Evolutionary conservation across 2,329 filamentous ascomycete genomes (phyloP), one percentile per base, ranked within the genome.

Genomic region (Didymella lethalis): DNA sequence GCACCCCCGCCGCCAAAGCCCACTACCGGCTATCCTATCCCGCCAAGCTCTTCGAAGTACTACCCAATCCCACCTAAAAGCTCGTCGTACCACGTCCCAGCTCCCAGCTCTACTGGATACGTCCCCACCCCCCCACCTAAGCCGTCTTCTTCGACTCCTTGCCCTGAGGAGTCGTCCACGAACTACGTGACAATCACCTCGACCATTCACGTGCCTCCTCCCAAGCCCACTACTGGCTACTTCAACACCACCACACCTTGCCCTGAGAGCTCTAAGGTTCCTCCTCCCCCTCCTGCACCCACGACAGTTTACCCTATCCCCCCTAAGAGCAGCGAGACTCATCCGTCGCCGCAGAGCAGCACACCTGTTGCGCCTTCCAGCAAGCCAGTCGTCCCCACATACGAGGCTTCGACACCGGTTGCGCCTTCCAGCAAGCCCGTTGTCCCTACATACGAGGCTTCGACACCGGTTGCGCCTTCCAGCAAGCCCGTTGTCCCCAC

Each of bases 151-250:
- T 50, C 38, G 20, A 40, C 36, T 20, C 36, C 36, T 20, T 40
- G 36, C 36, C n/a, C 36, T 12, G 36, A 40, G 36, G 36, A 40
- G 36, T 40, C 34, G 2, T 38, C 36, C 7, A 40, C 36, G 4
- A 40, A 20, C n/a, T 18, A 40, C 16, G 36, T 40, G n/a, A 40
- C 36, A 5, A 40, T 40, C 36, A 40, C 36, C 23, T 43, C 49
- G 11, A 61, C 25, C 29, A 31, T 29, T 32, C 29, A 50, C 49
- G 7, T 48, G 23, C 60, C 57, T 14, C 16, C 36, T 8, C 55
- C 55, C 12, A 58, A 58, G 49, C 45, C 41, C 14, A 49, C 56
- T 11, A 54, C 55, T 26, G 40, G 45, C 61, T 52, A 63, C 58
- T 16, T 63, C 55, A 44, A 56, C 56, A 51, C 41, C 44, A 47